A percentile compares a stretch with the other conserved stretches of the same genome.
phyloP scores from a whole-genome alignment of 73 alveolate species.

The Tetrahymena malaccensis region DNA sequence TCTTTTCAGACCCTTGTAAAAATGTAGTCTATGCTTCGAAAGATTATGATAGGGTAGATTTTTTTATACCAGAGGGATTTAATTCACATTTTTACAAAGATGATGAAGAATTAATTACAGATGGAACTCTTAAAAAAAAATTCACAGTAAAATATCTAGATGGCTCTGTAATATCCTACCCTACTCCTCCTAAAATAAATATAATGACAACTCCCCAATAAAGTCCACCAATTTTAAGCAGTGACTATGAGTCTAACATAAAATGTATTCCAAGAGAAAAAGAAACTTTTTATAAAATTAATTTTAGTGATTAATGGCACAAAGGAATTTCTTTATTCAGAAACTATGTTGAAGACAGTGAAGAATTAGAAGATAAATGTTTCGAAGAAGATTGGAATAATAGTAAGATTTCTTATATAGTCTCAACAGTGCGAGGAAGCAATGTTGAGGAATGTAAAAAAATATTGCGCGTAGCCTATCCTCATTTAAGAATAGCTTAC shows the following conservation, averaged over 20 bases:
- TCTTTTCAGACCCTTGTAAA: constrained; percentile 16
- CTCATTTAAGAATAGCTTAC: background rate
- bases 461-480: background rate
- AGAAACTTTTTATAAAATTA: background rate
- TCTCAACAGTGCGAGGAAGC: background rate
- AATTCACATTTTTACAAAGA: background rate
- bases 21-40: constrained; percentile 4
- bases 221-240: background rate
- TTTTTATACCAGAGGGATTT: constrained; percentile 1
- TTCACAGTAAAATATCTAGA: constrained; percentile 12
- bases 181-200: background rate
- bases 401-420: background rate
- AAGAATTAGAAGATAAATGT: constrained; percentile 60
- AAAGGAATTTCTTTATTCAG: constrained; percentile 55
- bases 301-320: constrained; percentile 11
- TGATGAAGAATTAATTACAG: constrained; percentile 5
- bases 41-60: constrained; percentile 1
- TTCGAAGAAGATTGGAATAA: constrained; percentile 24
- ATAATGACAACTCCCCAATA: background rate
- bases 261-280: constrained; percentile 34
- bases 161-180: background rate
- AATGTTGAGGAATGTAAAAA: background rate
- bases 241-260: constrained; percentile 4
- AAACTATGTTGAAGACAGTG: constrained; percentile 55
- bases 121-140: constrained; percentile 14